Evolutionary conservation across 164 flowering plant species (phyloP).

Genomic region (Stephania yunnanensis): DNA sequence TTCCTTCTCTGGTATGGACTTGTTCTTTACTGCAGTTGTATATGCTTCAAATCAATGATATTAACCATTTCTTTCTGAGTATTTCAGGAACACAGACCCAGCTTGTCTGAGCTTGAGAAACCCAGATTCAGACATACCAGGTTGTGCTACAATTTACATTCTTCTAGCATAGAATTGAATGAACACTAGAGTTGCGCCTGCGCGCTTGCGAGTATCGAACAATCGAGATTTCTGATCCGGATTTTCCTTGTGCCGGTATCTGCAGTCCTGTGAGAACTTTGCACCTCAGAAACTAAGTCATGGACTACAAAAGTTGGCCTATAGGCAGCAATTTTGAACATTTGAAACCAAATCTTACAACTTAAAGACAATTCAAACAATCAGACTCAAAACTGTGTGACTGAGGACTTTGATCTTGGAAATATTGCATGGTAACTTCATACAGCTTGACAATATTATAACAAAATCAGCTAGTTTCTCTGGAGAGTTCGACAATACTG

Average conservation of each 20-base stretch:
- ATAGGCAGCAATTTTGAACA: too few species aligned
- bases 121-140: not conserved
- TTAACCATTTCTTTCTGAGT: not conserved
- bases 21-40: not conserved
- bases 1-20: not conserved
- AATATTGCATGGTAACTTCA: too few species aligned
- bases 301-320: too few species aligned
- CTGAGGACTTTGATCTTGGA: too few species aligned
- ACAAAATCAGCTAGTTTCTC: too few species aligned
- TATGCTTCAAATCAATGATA: not conserved
- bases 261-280: not conserved
- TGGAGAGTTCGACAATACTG: too few species aligned
- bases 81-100: not conserved
- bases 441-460: too few species aligned
- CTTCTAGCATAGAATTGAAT: not conserved
- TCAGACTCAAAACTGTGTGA: too few species aligned
- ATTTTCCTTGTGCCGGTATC: not conserved
- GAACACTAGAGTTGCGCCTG: not conserved
- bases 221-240: not conserved
- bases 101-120: not conserved
- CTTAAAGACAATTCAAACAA: too few species aligned
- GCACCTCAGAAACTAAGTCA: not conserved
- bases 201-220: not conserved
- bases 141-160: not conserved
- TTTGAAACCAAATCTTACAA: too few species aligned